A percentile compares a stretch with the other conserved stretches of the same genome.
Evolutionary conservation across 2,329 filamentous ascomycete genomes (phyloP).

Genomic region (Apiospora arundinis): DNA sequence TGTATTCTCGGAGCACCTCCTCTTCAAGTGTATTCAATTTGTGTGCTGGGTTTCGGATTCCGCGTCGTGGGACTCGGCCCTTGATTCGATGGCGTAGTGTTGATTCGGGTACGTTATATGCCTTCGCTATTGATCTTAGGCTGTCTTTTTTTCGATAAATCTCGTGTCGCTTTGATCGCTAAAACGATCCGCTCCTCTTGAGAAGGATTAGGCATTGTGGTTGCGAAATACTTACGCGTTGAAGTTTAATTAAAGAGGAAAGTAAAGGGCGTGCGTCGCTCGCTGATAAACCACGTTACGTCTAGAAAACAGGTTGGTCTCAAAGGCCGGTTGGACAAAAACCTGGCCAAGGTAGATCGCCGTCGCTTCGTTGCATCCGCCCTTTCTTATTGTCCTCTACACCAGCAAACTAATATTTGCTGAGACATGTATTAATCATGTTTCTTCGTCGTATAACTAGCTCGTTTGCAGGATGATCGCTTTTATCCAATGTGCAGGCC

Average conservation of each 20-base stretch:
- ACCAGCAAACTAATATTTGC: too few relatives aligned
- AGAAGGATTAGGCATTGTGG: not conserved
- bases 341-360: too few relatives aligned
- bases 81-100: not conserved
- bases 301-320: too few relatives aligned
- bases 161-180: not conserved
- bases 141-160: not conserved
- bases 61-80: not conserved
- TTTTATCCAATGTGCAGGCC: too few relatives aligned
- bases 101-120: not conserved
- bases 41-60: not conserved
- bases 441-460: too few relatives aligned
- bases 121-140: not conserved
- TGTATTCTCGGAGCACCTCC: not conserved
- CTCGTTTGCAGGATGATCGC: too few relatives aligned
- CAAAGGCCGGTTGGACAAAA: too few relatives aligned
- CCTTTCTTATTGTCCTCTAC: too few relatives aligned
- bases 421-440: too few relatives aligned
- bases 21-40: slow-evolving; percentile 3
- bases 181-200: not conserved
- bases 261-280: not conserved
- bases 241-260: not conserved
- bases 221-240: not conserved
- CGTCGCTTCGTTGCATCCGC: too few relatives aligned
- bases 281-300: too few relatives aligned